Evolutionary conservation across 129 eudicot species (phyloP), one percentile per base, ranked within the genome.

Genomic region (Chrysanthemum lavandulifolium): DNA sequence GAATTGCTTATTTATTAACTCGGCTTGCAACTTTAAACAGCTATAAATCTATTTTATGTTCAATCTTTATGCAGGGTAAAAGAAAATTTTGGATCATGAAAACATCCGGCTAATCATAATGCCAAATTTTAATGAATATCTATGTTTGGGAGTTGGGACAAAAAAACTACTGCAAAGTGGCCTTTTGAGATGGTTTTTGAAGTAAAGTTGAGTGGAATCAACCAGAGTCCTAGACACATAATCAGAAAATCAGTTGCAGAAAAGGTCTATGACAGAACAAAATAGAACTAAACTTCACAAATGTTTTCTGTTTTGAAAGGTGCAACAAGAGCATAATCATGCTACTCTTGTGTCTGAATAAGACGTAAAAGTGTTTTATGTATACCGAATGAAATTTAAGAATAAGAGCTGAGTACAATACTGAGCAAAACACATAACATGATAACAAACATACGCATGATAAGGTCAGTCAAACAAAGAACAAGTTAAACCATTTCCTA

Each of bases 11-110:
- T 69, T 31, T 54, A 16, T 6, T 40, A 53, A 10, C 16, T 51
- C 63, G 54, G 55, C 51, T 49, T 61, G 29, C 64, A 69, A 69
- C 52, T 49, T 49, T 25, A 2, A 62, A 73, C 23, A 61, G 6
- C 47, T 12, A 52, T 21, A 33, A 54, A 69, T 69, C 51, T 69
- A 69, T 4, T n/a, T 18, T 54, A 36, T 15, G 13, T 50, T 67
- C 49, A 6, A 40, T 40, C 10, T 40, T 40, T 40, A 40, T 40
- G 47, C 10, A 0, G 47, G 1, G 47, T 40, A 40, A 6, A 40
- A 7, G 10, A 40, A 40, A 40, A 40, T 40, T 36, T 40, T 7
- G 47, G 47, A 40, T 40, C 10, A 40, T 7, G 52, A 36, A 10
- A 55, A 59, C 33, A 18, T 55, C 36, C 56, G 55, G 13, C 64